phyloP scores from a whole-genome alignment of 2,329 filamentous ascomycete genomes.

The Grosmannia penicillata region DNA sequence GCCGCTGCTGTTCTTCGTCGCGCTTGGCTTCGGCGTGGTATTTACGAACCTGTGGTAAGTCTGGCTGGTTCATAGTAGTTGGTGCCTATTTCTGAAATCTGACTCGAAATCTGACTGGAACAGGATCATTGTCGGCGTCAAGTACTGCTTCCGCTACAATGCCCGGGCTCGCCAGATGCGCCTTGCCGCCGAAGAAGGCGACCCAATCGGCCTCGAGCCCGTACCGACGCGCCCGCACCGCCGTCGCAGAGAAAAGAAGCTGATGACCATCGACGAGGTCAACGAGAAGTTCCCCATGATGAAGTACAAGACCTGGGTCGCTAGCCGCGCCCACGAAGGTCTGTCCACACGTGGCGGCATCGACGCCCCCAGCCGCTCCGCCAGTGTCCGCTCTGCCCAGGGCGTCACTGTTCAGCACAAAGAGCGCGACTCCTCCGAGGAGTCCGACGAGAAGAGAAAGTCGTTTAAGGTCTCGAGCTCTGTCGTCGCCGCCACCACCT shows the following conservation, averaged over 20 bases:
- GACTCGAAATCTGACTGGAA: not conserved
- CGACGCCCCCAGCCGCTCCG: slow-evolving; percentile 55
- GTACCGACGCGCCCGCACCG: slow-evolving; percentile 80
- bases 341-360: slow-evolving; percentile 76
- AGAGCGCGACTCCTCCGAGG: slow-evolving; percentile 29
- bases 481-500: not conserved
- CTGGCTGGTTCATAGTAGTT: too few relatives aligned
- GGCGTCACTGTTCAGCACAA: slow-evolving; percentile 32
- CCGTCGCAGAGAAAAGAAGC: slow-evolving; percentile 84
- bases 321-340: slow-evolving; percentile 67
- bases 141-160: slow-evolving; percentile 98
- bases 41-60: slow-evolving; percentile 96
- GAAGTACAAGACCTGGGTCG: slow-evolving; percentile 95
- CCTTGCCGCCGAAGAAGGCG: slow-evolving; percentile 62
- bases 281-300: slow-evolving; percentile 91
- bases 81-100: too few relatives aligned
- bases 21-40: slow-evolving; percentile 90
- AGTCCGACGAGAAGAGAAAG: slow-evolving; percentile 9
- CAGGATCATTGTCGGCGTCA: slow-evolving; percentile 98
- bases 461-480: not conserved
- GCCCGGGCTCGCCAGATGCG: slow-evolving; percentile 74
- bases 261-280: slow-evolving; percentile 98
- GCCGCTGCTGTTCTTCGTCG: slow-evolving; percentile 22
- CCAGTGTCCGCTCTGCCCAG: slow-evolving; percentile 55
- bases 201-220: slow-evolving; percentile 73